Percentiles rank a stretch among this genome's conserved stretches.
Conservation (phyloP, 1,284 basidiomycete genomes). For the Trichosporon coremiiforme region DNA sequence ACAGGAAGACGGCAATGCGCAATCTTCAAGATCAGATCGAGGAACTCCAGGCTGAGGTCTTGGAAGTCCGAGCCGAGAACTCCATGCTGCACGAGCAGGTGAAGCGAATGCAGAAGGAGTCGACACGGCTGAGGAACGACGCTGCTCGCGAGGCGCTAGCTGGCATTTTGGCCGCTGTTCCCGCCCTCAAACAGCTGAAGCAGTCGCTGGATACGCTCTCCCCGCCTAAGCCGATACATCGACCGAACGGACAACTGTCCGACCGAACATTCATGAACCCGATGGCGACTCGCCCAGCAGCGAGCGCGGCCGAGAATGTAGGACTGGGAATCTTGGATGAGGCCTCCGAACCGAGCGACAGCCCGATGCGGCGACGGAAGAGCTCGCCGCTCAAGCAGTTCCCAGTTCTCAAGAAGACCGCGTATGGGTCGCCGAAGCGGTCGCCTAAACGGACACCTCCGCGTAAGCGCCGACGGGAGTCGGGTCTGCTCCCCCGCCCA, state of each 20-base stretch:
- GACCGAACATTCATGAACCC: constrained; percentile 21
- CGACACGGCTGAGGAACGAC: not conserved
- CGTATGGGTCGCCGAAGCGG: constrained; percentile 2
- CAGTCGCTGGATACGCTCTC: constrained; percentile 13
- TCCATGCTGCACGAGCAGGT: constrained; percentile 15
- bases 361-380: not conserved
- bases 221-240: not conserved
- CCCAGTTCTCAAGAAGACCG: constrained; percentile 1
- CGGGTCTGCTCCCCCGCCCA: not conserved
- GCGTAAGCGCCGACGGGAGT: constrained; percentile 9
- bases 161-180: constrained; percentile 22
- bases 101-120: not conserved
- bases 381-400: not conserved
- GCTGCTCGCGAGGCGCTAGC: constrained; percentile 22
- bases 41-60: constrained; percentile 28
- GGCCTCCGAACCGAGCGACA: constrained; percentile 19
- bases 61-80: constrained; percentile 19
- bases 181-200: constrained; percentile 24
- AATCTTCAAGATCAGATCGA: constrained; percentile 27
- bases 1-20: constrained; percentile 22
- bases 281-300: constrained; percentile 29
- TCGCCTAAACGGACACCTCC: constrained; percentile 12
- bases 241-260: not conserved
- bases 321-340: not conserved
- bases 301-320: constrained; percentile 6